phyloP scores from a whole-genome alignment of 495 filamentous ascomycete species.

The Cetradonia linearis region DNA sequence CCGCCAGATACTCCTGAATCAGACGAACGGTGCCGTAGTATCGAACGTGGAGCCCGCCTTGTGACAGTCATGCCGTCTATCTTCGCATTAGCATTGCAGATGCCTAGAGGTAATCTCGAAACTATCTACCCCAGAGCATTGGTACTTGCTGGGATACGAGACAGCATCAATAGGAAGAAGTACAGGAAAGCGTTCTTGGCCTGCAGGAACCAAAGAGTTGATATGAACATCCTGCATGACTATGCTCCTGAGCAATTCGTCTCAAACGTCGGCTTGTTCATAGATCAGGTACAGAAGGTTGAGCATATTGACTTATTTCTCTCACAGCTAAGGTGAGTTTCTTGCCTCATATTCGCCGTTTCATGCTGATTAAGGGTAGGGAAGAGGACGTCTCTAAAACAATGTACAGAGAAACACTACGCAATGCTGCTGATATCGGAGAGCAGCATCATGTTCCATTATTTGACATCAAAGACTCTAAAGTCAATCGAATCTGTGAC shows the following conservation, averaged over 20 bases:
- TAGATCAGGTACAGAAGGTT: slow-evolving; percentile 75
- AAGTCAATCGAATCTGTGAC: slow-evolving; percentile 84
- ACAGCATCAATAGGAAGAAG: slow-evolving; percentile 64
- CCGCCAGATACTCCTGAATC: slow-evolving; percentile 81
- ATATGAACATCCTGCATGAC: slow-evolving; percentile 98
- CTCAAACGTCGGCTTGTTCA: slow-evolving; percentile 59
- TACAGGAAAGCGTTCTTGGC: slow-evolving; percentile 76
- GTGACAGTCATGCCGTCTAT: slow-evolving; percentile 83
- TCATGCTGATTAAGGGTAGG: slow-evolving; percentile 33
- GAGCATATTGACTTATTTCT: slow-evolving; percentile 87
- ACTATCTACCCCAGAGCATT: slow-evolving; percentile 90
- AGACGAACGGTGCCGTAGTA: slow-evolving; percentile 84
- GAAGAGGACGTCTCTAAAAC: slow-evolving; percentile 91
- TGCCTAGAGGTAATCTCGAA: slow-evolving; percentile 91
- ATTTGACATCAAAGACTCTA: slow-evolving; percentile 35
- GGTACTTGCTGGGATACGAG: slow-evolving; percentile 77
- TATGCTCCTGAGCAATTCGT: slow-evolving; percentile 77
- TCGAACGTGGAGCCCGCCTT: slow-evolving; percentile 78
- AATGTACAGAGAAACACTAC: slow-evolving; percentile 78
- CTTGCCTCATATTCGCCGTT: background rate
- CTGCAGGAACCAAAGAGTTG: slow-evolving; percentile 86
- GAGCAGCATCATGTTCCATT: background rate
- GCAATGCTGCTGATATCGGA: slow-evolving; percentile 24
- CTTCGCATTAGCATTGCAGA: slow-evolving; percentile 75
- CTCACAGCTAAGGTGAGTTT: slow-evolving; percentile 67